Evolutionary conservation across 768 basidiomycete species (phyloP).

Genomic region (Russula sp.): DNA sequence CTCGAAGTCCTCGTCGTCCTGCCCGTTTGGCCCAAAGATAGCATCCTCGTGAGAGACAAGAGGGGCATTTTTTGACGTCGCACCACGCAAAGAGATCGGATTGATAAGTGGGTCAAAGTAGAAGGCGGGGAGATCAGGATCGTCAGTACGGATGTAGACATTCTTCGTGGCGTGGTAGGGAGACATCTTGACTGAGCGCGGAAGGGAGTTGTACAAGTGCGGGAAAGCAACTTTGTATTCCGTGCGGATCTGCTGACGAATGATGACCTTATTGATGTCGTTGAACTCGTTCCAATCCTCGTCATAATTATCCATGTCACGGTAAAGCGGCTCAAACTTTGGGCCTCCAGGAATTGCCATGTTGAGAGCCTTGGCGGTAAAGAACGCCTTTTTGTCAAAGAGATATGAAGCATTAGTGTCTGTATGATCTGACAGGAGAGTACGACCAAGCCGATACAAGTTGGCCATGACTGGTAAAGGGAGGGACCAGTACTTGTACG

Average conservation of each 20-base stretch:
- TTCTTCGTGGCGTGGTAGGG: conserved; percentile 93
- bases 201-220: conserved; percentile 96
- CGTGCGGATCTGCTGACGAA: conserved; percentile 95
- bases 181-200: conserved; percentile 88
- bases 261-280: conserved; percentile 99
- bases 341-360: conserved; percentile 98
- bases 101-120: conserved; percentile 99
- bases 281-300: conserved; percentile 99
- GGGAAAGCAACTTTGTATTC: conserved; percentile 99
- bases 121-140: conserved; percentile 98
- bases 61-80: conserved; percentile 75
- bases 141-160: conserved; percentile 98
- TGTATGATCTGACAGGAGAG: conserved; percentile 86
- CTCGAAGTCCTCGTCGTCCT: conserved; percentile 83
- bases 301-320: conserved; percentile 96
- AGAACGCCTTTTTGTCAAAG: conserved; percentile 97
- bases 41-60: conserved; percentile 83
- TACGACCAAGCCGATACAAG: conserved; percentile 90
- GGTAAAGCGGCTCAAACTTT: conserved; percentile 95
- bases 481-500: conserved; percentile 90
- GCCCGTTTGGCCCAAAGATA: conserved; percentile 85
- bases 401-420: conserved; percentile 89
- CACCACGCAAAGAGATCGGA: conserved; percentile 88
- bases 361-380: conserved; percentile 95
- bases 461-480: conserved; percentile 95